phyloP scores from a whole-genome alignment of 257 asterid species.

The Echium plantagineum region DNA sequence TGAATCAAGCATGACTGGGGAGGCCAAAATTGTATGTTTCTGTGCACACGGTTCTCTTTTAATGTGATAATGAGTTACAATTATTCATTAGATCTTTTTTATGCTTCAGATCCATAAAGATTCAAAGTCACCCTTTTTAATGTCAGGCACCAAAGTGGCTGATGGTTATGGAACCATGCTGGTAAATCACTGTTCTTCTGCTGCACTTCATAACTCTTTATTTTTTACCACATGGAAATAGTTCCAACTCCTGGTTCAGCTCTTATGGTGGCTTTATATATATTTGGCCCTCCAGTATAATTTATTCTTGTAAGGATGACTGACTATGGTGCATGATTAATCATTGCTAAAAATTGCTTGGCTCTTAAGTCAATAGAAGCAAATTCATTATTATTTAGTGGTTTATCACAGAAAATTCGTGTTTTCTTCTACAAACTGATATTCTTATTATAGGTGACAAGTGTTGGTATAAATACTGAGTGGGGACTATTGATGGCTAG shows the following conservation, averaged over 20 bases:
- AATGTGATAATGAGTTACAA: constrained; percentile 2
- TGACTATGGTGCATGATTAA: not conserved
- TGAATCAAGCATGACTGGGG: constrained; percentile 99
- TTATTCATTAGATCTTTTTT: constrained; percentile 11
- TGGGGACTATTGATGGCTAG: constrained; percentile 99
- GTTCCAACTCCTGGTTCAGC: not conserved
- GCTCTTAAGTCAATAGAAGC: too few relatives aligned
- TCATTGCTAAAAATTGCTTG: not conserved
- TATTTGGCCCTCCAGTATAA: not conserved
- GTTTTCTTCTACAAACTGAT: not conserved
- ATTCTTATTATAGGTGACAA: constrained; percentile 48
- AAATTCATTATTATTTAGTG: too few relatives aligned
- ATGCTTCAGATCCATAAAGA: constrained; percentile 69
- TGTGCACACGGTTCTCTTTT: constrained; percentile 8
- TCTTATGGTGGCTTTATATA: not conserved
- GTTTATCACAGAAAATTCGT: not conserved
- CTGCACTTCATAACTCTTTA: constrained; percentile 3
- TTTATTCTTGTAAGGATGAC: not conserved
- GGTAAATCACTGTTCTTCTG: constrained; percentile 45
- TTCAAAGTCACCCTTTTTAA: constrained; percentile 65
- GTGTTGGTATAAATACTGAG: constrained; percentile 90
- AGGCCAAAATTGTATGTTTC: constrained; percentile 79
- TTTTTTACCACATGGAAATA: not conserved
- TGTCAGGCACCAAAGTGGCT: constrained; percentile 97
- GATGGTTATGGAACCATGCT: constrained; percentile 96